A percentile compares a stretch with the other conserved stretches of the same genome.
Conservation (phyloP, 2,329 filamentous ascomycete species). For the Hawksworthiomyces lignivorus region DNA sequence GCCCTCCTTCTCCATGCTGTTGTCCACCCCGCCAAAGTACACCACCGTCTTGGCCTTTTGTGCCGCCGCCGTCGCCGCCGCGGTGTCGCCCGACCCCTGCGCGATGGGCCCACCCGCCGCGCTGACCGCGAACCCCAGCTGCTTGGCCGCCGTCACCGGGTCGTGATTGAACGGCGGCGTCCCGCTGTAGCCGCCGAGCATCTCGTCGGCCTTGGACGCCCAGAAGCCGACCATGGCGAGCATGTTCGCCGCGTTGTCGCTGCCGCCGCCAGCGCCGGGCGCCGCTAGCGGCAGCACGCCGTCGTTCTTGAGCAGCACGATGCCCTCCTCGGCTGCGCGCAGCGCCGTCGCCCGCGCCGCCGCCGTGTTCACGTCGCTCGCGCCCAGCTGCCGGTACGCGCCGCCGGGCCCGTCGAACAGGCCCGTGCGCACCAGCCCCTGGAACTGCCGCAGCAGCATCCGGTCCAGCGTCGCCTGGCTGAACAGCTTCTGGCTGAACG, state of each 20-base stretch:
- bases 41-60: conserved; percentile 42
- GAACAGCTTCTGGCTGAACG: conserved; percentile 28
- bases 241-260: too few species aligned
- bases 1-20: conserved; percentile 41
- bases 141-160: conserved; percentile 43
- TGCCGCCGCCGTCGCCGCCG: conserved; percentile 29
- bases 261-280: too few species aligned
- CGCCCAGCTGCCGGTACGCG: conserved; percentile 44
- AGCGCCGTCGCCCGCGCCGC: conserved; percentile 47
- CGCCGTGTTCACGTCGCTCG: conserved; percentile 47
- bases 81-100: conserved; percentile 10
- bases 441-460: conserved; percentile 44
- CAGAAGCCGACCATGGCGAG: conserved; percentile 45
- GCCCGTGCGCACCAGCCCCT: conserved; percentile 45
- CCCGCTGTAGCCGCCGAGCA: conserved; percentile 54
- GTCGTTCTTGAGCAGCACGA: conserved; percentile 48
- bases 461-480: conserved; percentile 38
- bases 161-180: conserved; percentile 46
- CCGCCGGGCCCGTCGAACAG: conserved; percentile 46
- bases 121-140: conserved; percentile 36
- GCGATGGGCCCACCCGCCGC: conserved; percentile 30
- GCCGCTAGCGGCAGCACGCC: conserved; percentile 37
- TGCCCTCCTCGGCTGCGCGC: conserved; percentile 41
- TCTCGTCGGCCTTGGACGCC: conserved; percentile 38
- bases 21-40: conserved; percentile 50